These are phyloP conservation scores for Linanthus parryae DNA, from an alignment of 148 eudicot species.

Conservation along the genomic window DNA sequence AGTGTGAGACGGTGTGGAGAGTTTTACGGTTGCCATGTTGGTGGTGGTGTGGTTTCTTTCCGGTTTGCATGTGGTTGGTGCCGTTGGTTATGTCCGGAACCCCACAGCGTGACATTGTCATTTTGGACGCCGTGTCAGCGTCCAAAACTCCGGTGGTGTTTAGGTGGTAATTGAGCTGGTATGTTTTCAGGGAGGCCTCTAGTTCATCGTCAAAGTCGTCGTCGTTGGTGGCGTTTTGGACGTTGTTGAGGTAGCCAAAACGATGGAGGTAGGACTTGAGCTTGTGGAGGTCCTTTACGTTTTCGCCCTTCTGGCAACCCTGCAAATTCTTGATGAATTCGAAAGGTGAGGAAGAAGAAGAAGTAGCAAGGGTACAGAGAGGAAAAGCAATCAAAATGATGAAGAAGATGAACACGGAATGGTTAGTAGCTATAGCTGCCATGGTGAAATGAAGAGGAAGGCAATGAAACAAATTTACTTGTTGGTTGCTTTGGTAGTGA, in stretches of 20 bases:
- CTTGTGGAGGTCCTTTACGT: constrained; percentile 6
- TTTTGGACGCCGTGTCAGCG: constrained; percentile 10
- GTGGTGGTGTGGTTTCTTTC: not conserved
- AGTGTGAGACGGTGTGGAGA: constrained; percentile 15
- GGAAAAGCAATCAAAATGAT: too few relatives aligned
- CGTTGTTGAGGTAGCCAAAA: constrained; percentile 13
- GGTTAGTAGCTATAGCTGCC: too few relatives aligned
- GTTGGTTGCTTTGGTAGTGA: too few relatives aligned
- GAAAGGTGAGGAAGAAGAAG: constrained; percentile 13
- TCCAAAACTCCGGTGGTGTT: constrained; percentile 18
- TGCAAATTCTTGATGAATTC: constrained; percentile 17
- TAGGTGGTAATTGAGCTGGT: constrained; percentile 16
- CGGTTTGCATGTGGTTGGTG: constrained; percentile 4
- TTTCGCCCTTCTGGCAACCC: too few relatives aligned
- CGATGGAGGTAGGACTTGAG: constrained; percentile 20
- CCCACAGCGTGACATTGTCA: constrained; percentile 26
- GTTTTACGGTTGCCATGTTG: too few relatives aligned
- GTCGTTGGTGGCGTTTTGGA: not conserved
- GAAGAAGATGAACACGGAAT: too few relatives aligned
- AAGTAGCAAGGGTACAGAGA: too few relatives aligned
- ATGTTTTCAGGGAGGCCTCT: too few relatives aligned
- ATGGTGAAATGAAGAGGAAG: too few relatives aligned
- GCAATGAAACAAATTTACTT: too few relatives aligned
- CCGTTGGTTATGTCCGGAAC: constrained; percentile 8
- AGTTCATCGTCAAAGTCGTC: too few relatives aligned